Base-by-base conservation (phyloP, 2,329 filamentous ascomycete genomes). In the Penicillium olsonii region DNA sequence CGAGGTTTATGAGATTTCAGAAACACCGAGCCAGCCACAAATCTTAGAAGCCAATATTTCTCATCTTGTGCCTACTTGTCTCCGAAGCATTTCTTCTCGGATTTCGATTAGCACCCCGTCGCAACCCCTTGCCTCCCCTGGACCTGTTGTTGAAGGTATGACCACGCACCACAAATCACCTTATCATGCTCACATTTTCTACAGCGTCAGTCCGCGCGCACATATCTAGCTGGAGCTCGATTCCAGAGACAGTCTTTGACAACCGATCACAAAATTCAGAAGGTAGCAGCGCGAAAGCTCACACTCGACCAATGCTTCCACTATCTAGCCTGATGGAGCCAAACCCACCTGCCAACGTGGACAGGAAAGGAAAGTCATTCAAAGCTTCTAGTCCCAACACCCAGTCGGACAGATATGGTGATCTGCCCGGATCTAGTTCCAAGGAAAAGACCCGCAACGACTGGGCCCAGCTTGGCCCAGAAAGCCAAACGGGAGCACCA, bases 371-470 rank as follows among this genome's bases (percentile, higher is more conserved):
- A 34, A 55, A 54, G 20, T 54, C 54, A 14, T 24, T 39, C 3
- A 24, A 31, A 18, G 12, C 17, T 37, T 29, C 38, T 37, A 17
- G 20, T 18, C 20, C 39, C 5, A 31, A 22, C 27, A 24, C 31
- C 11, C 14, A 40, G 5, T 18, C 35, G 29, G 39, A 48, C 26
- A 64, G 61, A 48, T 64, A 60, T 37, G 58, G 58, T 41, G 56
- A 68, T 39, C 51, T 63, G 34, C 55, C 63, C 35, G 67, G 63
- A 7, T 58, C 62, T 4, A 68, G 63, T 4, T 61, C 62, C 5
- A 52, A 57, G 15, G 68, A 71, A 46, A 70, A 65, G 41, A 53
- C 71, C 39, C 57, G 45, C 39, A 68, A 65, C 44, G 53, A 61
- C 11, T 61, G 67, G 50, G 66, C 62, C 17, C 57, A 62, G 29